Percentiles rank a stretch among this genome's conserved stretches.
Conservation (phyloP, 331 rosid species). For the Quercus lobata region DNA sequence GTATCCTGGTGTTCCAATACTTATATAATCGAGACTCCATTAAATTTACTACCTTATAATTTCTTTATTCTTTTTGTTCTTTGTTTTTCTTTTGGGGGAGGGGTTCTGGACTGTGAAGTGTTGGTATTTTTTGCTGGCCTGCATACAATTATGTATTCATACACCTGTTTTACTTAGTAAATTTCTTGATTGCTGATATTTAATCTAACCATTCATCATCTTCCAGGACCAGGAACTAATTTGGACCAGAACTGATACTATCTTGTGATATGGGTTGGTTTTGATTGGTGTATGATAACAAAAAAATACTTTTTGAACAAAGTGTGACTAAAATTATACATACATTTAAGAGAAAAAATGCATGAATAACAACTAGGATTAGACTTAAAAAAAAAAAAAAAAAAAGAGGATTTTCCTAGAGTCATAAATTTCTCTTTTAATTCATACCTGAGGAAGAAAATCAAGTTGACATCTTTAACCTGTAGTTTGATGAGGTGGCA, state of each 20-base stretch:
- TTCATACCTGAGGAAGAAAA: neutral
- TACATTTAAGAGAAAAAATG: neutral
- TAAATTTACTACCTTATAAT: neutral
- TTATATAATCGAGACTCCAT: neutral
- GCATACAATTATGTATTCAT: neutral
- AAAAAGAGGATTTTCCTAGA: neutral
- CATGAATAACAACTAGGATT: neutral
- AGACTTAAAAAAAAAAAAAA: no score
- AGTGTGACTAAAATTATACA: neutral
- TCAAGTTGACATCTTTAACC: neutral
- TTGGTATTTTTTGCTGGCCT: neutral
- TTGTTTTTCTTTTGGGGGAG: neutral
- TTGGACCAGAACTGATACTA: neutral
- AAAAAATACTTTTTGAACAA: neutral
- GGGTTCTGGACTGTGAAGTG: neutral
- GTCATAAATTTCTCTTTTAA: neutral
- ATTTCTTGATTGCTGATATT: no score
- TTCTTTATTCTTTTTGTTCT: neutral
- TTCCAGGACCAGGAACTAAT: neutral
- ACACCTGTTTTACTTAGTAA: neutral
- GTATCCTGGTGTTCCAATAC: neutral
- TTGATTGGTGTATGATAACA: neutral
- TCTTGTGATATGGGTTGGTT: neutral
- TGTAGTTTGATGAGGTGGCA: neutral
- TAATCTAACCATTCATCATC: no score